Base-by-base conservation (phyloP, 495 filamentous ascomycete species). In the Symbiotaphrina buchneri region DNA sequence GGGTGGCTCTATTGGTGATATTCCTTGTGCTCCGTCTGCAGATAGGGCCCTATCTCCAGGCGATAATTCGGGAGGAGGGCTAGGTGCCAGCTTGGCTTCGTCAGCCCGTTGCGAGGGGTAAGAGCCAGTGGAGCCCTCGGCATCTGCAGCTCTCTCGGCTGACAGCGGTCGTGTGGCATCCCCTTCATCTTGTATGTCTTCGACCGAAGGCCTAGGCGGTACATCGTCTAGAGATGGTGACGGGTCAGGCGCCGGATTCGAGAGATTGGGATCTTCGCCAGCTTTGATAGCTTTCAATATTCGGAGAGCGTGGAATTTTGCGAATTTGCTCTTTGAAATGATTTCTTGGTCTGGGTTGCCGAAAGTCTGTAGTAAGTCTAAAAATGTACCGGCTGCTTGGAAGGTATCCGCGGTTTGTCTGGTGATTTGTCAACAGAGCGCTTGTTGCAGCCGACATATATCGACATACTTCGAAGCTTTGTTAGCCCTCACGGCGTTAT, bases 391-490 rank as follows among this genome's bases (percentile, higher is more conserved):
- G 0, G 90, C 83, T 14, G 87, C 90, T 45, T 74, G 68, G 42
- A 99, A 84, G 0, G 84, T 95, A 42, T 84, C 81, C 40, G 75
- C 80, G 1, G 87, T 99, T 66, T 91, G 77, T 39, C 83, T 90
- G 28, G 13, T 26, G 10, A 25, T 3, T 10, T 4, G 10, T 25
- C 22, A 34, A 18, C 6, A 21, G 14, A 26, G 14, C 4, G 10
- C 28, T 18, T 6, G 31, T 25, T 5, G 21, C 21, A 30, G 14
- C 6, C 7, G 22, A 19, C 30, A 31, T 32, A n/a, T 26, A 25
- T 20, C 2, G 6, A 17, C 63, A 23, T 59, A 87, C 82, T 65
- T 73, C 21, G 87, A 82, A 30, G 78, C 83, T 46, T 73, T 82
- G 49, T 87, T 75, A 26, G 72, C 74, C 31, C 74, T 69, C 43